These are phyloP conservation scores for Penicillium egyptiacum DNA, from an alignment of 495 filamentous ascomycete genomes.

Conservation along the genomic window DNA sequence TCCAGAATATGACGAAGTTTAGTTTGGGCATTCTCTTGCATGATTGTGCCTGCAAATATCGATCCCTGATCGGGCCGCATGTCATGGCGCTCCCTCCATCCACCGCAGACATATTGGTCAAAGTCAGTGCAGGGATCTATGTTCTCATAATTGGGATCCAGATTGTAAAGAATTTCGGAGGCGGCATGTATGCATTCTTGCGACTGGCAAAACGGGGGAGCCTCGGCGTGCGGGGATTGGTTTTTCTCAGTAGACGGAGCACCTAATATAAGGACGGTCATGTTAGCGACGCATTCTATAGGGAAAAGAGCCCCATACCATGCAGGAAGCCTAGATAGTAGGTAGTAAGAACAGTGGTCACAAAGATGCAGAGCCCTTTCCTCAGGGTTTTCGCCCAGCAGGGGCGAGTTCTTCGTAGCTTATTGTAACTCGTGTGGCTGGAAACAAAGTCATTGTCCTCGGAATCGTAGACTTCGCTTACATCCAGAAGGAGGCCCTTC, in stretches of 20 bases:
- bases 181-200: slow-evolving; percentile 68
- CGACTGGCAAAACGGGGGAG: slow-evolving; percentile 49
- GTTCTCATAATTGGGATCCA: slow-evolving; percentile 61
- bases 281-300: background rate
- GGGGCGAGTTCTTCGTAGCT: slow-evolving; percentile 17
- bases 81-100: slow-evolving; percentile 64
- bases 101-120: slow-evolving; percentile 67
- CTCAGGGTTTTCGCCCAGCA: slow-evolving; percentile 7
- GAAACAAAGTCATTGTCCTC: slow-evolving; percentile 14
- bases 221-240: slow-evolving; percentile 17
- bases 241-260: slow-evolving; percentile 1
- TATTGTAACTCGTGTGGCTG: background rate
- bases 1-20: slow-evolving; percentile 65
- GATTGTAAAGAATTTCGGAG: slow-evolving; percentile 64
- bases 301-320: background rate
- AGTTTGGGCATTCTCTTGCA: slow-evolving; percentile 58
- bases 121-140: slow-evolving; percentile 71
- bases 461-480: background rate
- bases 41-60: slow-evolving; percentile 57
- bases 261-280: background rate
- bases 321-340: slow-evolving; percentile 10
- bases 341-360: slow-evolving; percentile 15
- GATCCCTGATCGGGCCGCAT: slow-evolving; percentile 65
- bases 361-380: slow-evolving; percentile 9
- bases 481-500: slow-evolving; percentile 8